Evolutionary conservation across 345 rosid species (phyloP).

Genomic region (Syzygium aromaticum): DNA sequence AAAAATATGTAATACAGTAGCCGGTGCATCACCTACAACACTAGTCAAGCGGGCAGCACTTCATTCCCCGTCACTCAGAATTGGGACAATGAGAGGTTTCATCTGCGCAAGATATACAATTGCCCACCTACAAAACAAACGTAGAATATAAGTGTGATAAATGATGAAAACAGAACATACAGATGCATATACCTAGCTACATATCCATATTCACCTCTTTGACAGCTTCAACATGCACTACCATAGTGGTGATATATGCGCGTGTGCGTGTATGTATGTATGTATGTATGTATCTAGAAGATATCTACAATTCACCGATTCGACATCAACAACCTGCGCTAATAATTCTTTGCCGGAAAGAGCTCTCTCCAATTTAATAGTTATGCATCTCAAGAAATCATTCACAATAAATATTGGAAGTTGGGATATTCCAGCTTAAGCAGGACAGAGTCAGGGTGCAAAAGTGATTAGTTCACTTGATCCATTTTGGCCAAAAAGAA

Average conservation of each 20-base stretch:
- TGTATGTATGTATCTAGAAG: not conserved
- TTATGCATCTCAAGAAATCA: not conserved
- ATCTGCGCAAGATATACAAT: conserved; percentile 95
- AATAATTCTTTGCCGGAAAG: not conserved
- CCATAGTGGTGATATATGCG: not conserved
- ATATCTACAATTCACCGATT: not conserved
- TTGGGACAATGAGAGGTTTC: conserved; percentile 97
- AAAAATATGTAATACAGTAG: not conserved
- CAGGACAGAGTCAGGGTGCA: not conserved
- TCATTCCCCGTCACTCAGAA: conserved; percentile 72
- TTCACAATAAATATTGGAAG: not conserved
- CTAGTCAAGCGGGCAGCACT: conserved; percentile 1
- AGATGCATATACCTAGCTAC: not conserved
- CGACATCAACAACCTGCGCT: not conserved
- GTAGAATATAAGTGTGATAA: not conserved
- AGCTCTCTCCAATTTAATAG: not conserved
- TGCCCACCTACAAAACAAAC: conserved; percentile 73
- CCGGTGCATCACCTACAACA: not conserved
- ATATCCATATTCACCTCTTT: not conserved
- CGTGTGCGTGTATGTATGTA: too few species aligned
- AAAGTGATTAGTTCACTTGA: not conserved
- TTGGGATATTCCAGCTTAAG: not conserved
- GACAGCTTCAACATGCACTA: not conserved
- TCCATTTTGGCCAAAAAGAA: not conserved
- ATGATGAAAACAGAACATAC: not conserved